A percentile compares a stretch with the other conserved stretches of the same genome.
phyloP scores from a whole-genome alignment of 129 eudicot genomes.

The Artemisia argyi region DNA sequence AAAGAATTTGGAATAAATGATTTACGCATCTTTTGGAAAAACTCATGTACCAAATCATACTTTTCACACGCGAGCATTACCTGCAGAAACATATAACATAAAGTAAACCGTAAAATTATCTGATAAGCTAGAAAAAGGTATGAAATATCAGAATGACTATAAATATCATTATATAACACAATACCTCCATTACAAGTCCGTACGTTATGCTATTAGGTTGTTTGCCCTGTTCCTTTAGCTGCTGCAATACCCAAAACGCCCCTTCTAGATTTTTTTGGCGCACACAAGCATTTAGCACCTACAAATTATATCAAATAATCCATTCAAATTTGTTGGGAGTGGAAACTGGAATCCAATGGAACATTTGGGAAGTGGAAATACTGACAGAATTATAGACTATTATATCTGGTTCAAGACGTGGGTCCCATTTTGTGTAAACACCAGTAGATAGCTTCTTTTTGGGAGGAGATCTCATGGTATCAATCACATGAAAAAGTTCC shows the following conservation, averaged over 20 bases:
- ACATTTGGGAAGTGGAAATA: conserved; percentile 14
- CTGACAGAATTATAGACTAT: conserved; percentile 86
- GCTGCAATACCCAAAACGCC: conserved; percentile 92
- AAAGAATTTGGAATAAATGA: conserved; percentile 80
- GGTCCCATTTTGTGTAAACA: conserved; percentile 73
- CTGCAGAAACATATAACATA: conserved; percentile 37
- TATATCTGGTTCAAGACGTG: conserved; percentile 87
- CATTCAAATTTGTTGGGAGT: background rate
- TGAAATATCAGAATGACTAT: background rate
- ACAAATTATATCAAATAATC: conserved; percentile 4
- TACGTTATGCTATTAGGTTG: conserved; percentile 79
- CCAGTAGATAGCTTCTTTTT: conserved; percentile 62
- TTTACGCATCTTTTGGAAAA: conserved; percentile 68
- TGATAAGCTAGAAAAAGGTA: background rate
- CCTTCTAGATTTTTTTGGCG: conserved; percentile 85
- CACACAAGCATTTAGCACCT: conserved; percentile 96
- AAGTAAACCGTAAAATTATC: background rate
- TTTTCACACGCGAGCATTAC: conserved; percentile 84
- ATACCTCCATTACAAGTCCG: conserved; percentile 97
- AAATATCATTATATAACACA: background rate
- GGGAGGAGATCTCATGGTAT: conserved; percentile 87
- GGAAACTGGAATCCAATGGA: background rate
- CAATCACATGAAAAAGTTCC: conserved; percentile 91
- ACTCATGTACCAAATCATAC: conserved; percentile 88
- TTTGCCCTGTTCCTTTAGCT: conserved; percentile 67